phyloP scores from a whole-genome alignment of 1,139 yeast species.

The Yarrowia galli region DNA sequence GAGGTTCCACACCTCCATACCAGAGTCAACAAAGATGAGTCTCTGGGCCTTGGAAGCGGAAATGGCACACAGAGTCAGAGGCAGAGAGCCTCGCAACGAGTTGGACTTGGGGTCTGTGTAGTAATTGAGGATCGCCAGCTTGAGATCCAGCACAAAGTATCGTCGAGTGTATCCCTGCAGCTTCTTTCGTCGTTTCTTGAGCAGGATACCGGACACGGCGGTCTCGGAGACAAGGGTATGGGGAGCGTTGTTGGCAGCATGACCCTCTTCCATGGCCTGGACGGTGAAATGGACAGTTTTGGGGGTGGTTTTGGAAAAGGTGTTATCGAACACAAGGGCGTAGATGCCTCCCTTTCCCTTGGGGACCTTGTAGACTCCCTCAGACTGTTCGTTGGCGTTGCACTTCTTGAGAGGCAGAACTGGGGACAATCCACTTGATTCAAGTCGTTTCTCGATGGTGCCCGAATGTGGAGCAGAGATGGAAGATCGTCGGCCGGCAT shows the following conservation, averaged over 20 bases:
- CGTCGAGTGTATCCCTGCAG: slow-evolving; percentile 88
- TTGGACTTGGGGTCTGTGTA: slow-evolving; percentile 73
- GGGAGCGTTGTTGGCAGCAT: slow-evolving; percentile 6
- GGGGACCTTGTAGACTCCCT: slow-evolving; percentile 65
- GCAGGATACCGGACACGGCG: slow-evolving; percentile 68
- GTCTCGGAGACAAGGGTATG: slow-evolving; percentile 18
- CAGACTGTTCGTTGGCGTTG: slow-evolving; percentile 51
- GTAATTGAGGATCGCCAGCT: slow-evolving; percentile 83
- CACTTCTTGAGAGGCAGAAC: slow-evolving; percentile 51
- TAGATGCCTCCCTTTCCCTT: slow-evolving; percentile 62
- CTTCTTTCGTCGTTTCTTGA: slow-evolving; percentile 80
- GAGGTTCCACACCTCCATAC: slow-evolving; percentile 93
- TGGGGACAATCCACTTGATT: slow-evolving; percentile 49
- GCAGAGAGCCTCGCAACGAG: slow-evolving; percentile 90
- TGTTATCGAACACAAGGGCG: slow-evolving; percentile 92
- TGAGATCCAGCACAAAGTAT: slow-evolving; percentile 80
- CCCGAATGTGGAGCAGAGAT: slow-evolving; percentile 38
- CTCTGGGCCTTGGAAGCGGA: slow-evolving; percentile 74
- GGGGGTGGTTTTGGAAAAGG: slow-evolving; percentile 83
- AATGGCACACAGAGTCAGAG: slow-evolving; percentile 77
- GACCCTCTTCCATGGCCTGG: slow-evolving; percentile 8
- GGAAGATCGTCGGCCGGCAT: slow-evolving; percentile 29
- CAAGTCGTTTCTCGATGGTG: slow-evolving; percentile 49
- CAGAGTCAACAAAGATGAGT: slow-evolving; percentile 87
- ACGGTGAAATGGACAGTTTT: slow-evolving; percentile 69